A percentile compares a stretch with the other conserved stretches of the same genome.
Evolutionary conservation across 257 asterid species (phyloP).

Genomic region (Solanum clarkiae): DNA sequence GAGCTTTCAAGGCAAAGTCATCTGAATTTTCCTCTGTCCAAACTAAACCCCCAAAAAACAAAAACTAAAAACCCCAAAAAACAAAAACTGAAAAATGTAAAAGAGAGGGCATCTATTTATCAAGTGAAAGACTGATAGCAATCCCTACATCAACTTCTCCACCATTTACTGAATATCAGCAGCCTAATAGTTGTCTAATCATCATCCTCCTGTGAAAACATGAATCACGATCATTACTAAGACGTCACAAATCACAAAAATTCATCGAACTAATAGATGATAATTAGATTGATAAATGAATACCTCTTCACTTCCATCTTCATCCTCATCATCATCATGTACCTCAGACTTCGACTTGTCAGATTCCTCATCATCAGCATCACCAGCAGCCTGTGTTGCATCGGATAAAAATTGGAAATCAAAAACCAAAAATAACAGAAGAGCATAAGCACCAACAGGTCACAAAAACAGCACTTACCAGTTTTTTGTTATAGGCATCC

Average conservation of each 20-base stretch:
- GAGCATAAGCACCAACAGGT: no score
- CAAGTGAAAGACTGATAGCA: neutral
- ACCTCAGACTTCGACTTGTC: conserved; percentile 25
- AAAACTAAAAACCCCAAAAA: neutral
- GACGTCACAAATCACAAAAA: neutral
- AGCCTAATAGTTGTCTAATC: neutral
- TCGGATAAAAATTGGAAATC: neutral
- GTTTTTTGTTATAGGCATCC: conserved; percentile 57
- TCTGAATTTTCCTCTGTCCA: neutral
- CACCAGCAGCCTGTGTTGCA: neutral
- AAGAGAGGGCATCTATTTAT: neutral
- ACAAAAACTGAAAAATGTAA: neutral
- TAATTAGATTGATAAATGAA: no score
- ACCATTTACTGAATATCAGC: neutral
- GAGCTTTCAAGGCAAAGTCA: neutral
- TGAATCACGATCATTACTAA: neutral
- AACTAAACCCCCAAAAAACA: neutral
- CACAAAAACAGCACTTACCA: conserved; percentile 7
- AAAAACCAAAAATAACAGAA: neutral
- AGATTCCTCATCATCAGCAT: conserved; percentile 16
- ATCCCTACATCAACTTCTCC: neutral
- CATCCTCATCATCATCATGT: conserved; percentile 15
- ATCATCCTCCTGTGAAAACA: conserved; percentile 1
- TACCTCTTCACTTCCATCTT: conserved; percentile 18
- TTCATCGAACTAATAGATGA: neutral